Percentiles rank a stretch among this genome's conserved stretches.
phyloP scores from a whole-genome alignment of 176 grass and related monocot species.

The Alloteropsis semialata region DNA sequence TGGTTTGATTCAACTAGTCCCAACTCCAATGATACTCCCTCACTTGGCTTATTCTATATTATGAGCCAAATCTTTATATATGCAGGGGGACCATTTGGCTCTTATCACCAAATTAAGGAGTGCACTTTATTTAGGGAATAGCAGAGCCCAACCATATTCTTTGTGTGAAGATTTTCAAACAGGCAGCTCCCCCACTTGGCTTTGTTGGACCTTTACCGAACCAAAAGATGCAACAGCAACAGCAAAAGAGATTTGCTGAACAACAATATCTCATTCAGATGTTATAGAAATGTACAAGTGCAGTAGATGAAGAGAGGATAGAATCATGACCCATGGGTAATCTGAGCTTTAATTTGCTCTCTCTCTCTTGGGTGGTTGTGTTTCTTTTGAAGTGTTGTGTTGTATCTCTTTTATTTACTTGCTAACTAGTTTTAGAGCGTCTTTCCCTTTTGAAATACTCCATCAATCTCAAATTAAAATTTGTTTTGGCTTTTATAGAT shows the following conservation, averaged over 20 bases:
- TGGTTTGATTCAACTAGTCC: slow-evolving; percentile 9
- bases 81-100: background rate
- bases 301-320: background rate
- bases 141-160: background rate
- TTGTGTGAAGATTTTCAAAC: slow-evolving; percentile 33
- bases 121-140: slow-evolving; percentile 20
- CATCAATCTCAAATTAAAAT: too few relatives aligned
- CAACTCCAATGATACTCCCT: slow-evolving; percentile 31
- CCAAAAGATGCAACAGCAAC: slow-evolving; percentile 34
- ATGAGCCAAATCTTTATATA: slow-evolving; percentile 6
- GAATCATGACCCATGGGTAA: background rate
- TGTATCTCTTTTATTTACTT: background rate
- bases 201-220: slow-evolving; percentile 47
- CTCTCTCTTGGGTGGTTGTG: background rate
- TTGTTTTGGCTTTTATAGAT: too few relatives aligned
- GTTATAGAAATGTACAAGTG: background rate
- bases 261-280: slow-evolving; percentile 17
- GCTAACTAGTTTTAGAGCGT: background rate
- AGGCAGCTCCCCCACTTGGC: slow-evolving; percentile 47
- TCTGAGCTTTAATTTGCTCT: background rate
- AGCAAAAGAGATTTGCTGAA: slow-evolving; percentile 22
- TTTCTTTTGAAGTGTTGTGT: too few relatives aligned
- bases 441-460: background rate
- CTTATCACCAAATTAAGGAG: background rate
- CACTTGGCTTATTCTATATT: too few relatives aligned